Base-by-base conservation (phyloP, 176 grass and related monocot genomes). In the Neostapfia colusana region DNA sequence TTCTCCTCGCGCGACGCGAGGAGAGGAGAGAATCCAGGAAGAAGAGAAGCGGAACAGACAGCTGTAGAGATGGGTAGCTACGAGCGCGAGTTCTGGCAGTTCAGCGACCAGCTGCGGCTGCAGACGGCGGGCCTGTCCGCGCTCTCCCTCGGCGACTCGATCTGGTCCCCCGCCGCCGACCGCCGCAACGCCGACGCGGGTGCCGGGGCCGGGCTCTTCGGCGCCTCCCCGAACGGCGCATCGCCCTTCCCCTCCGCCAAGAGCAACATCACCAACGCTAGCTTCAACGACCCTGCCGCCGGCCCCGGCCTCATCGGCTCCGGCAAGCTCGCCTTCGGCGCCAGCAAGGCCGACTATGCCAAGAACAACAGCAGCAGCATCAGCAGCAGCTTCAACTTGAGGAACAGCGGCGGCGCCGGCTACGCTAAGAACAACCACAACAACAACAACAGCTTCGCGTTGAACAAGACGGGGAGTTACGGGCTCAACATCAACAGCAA, bases 61-160 rank as follows among this genome's bases (percentile, higher is more conserved):
- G 42, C 1, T 0, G 12, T 0, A 13, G 1, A 44, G 42, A 88
- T 88, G 86, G 81, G 84, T 48, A 64, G 77, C 48, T 88, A 88
- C 81, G 86, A 88, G 76, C 81, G 77, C 21, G 86, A 84, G 71
- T 98, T 99, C 89, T 95, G 89, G 87, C 89, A 99, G 68, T 99
- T 99, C 92, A 94, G 89, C 83, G 95, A 99, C 64, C 92, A 90
- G 87, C 87, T 95, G 26, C 81, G 95, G 21, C 87, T 95, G 44
- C 89, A 99, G 74, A 92, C 95, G 45, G 65, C 81, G 67, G 73
- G 62, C 77, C 87, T 99, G 65, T 92, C 95, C 14, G 76, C 61
- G 41, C 89, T 99, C 44, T 99, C 92, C 20, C 79, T 99, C 70
- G 95, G 85, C 12, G 92, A 92, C 69, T 90, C 82, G 77, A 99